Evolutionary conservation across 352 stramenopile genomes (phyloP), one percentile per base, ranked within the genome.

Genomic region (Pilasporangium apinafurcum): DNA sequence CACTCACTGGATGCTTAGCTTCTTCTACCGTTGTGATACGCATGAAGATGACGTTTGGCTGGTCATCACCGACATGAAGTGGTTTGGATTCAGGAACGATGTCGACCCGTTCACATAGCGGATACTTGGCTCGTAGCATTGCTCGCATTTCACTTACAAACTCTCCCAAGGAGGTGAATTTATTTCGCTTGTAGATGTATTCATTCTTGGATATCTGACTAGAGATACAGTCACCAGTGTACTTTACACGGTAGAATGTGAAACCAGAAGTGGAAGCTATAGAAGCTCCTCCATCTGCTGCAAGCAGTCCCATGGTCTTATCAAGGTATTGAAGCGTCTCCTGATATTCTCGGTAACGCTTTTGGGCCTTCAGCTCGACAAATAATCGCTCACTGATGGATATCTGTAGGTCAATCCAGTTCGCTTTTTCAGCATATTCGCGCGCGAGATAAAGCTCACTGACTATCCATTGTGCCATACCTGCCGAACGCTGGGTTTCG

Each of bases 101-200:
- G 27, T 86, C 68, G 3, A 86, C 68, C 6, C 65, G 69, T 22
- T 86, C 72, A 28, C 76, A 80, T 13, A 68, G 49, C 0, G 63
- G 62, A 26, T 80, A 80, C 38, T 75, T 78, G 28, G 50, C 48
- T 3, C 66, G 62, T 18, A 89, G 44, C 54, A 72, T 68, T 0
- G 57, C 53, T 38, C 86, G 83, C 38, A 86, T 66, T 18, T 89
- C 77, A 22, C 55, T 32, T 6, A 86, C 58, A 41, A 86, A 85
- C 35, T 89, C 77, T 0, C 74, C 68, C 1, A 89, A 51, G 12
- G 73, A 86, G 37, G 67, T 53, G 47, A 84, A 89, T 25, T 67
- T 72, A 45, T 52, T 81, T 4, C 79, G 71, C 37, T 83, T 85
- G 68, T 89, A 88, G 35, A 92, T 79, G 44, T 68, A 89, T 30